Conservation (phyloP, 148 eudicot genomes). For the Cornus controversa region DNA sequence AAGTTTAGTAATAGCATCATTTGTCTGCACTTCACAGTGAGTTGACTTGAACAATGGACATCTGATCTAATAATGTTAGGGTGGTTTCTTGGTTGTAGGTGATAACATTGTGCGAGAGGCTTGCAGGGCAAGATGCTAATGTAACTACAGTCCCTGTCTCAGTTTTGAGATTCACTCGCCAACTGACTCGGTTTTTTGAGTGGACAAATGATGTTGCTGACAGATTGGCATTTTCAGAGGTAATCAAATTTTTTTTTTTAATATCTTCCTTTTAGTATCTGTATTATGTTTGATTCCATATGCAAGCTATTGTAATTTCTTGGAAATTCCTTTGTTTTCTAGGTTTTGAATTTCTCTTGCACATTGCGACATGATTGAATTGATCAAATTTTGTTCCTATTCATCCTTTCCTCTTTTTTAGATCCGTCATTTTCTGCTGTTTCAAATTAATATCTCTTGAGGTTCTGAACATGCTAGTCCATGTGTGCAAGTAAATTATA, state of each 20-base stretch:
- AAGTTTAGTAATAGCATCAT: background rate
- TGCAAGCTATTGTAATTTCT: background rate
- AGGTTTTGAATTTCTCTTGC: background rate
- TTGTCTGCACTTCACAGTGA: background rate
- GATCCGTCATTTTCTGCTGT: background rate
- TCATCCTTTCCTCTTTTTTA: background rate
- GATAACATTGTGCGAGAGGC: slow-evolving; percentile 97
- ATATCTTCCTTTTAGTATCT: background rate
- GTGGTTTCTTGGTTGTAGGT: slow-evolving; percentile 52
- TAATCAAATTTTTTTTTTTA: slow-evolving; percentile 25
- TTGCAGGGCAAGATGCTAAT: slow-evolving; percentile 99
- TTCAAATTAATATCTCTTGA: background rate
- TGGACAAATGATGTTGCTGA: slow-evolving; percentile 99
- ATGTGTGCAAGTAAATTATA: no score
- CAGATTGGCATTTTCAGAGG: slow-evolving; percentile 99
- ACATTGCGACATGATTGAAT: background rate
- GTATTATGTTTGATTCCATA: background rate
- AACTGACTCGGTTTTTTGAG: slow-evolving; percentile 82
- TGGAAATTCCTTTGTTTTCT: background rate
- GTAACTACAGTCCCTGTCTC: slow-evolving; percentile 98
- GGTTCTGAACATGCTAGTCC: no score
- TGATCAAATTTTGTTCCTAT: background rate
- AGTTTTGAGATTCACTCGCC: slow-evolving; percentile 86
- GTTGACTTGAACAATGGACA: background rate
- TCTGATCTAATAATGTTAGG: background rate